A percentile compares a stretch with the other conserved stretches of the same genome.
Evolutionary conservation across 2,329 filamentous ascomycete species (phyloP).

Genomic region (Stachybotrys elegans): DNA sequence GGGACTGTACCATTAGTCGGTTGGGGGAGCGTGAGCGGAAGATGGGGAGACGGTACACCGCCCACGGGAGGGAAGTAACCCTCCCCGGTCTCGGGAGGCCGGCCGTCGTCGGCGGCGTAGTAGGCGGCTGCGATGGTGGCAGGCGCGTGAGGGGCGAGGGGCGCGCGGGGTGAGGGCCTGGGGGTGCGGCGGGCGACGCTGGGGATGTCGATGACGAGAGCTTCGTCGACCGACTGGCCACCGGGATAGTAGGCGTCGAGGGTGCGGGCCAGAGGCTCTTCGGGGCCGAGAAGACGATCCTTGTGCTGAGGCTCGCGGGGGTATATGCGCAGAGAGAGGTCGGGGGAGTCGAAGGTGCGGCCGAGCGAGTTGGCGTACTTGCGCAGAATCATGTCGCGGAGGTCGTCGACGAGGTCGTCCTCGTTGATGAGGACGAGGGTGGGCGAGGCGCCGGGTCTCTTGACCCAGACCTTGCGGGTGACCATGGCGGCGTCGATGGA

Average conservation of each 20-base stretch:
- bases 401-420: slow-evolving; percentile 90
- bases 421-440: slow-evolving; percentile 82
- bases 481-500: slow-evolving; percentile 48
- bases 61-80: slow-evolving; percentile 78
- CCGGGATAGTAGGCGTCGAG: slow-evolving; percentile 81
- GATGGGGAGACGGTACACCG: slow-evolving; percentile 34
- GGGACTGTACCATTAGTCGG: slow-evolving; percentile 27
- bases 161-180: slow-evolving; percentile 66
- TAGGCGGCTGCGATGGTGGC: slow-evolving; percentile 43
- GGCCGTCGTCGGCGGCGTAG: slow-evolving; percentile 56
- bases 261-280: slow-evolving; percentile 74
- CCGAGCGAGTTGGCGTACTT: slow-evolving; percentile 95
- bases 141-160: slow-evolving; percentile 32
- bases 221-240: slow-evolving; percentile 84
- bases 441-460: slow-evolving; percentile 75
- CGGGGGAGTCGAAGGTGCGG: slow-evolving; percentile 82
- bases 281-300: slow-evolving; percentile 73
- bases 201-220: slow-evolving; percentile 84
- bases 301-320: slow-evolving; percentile 60
- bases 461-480: slow-evolving; percentile 90
- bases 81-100: slow-evolving; percentile 62
- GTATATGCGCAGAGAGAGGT: slow-evolving; percentile 73
- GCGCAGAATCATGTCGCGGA: slow-evolving; percentile 83
- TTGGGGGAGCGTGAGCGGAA: slow-evolving; percentile 33
- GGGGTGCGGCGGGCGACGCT: slow-evolving; percentile 63